Evolutionary conservation across 257 asterid species (phyloP), one percentile per base, ranked within the genome.

Genomic region (Fraxinus quadrangulata): DNA sequence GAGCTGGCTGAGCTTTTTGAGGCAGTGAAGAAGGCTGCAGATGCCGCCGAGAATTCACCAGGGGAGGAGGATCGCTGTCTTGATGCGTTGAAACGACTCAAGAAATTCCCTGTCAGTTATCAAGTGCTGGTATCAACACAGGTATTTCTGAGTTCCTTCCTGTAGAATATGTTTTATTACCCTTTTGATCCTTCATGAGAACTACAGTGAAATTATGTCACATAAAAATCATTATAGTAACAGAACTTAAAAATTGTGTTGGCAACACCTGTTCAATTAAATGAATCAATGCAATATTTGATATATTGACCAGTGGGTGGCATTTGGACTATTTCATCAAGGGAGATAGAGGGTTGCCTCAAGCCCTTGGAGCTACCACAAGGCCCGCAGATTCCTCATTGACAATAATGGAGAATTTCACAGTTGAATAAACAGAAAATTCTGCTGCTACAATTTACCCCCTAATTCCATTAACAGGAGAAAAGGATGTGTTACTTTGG

Each of bases 81-180:
- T 14, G 94, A 95, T 69, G 93, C 88, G 4, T 86, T 95, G 42
- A 89, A 84, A 72, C 87, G 49, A 75, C 98, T 95, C 75, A 92
- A 90, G 88, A 82, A 85, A 76, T 91, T 93, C 81, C 99, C 97
- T 34, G 94, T 94, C 61, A 92, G 83, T 84, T 94, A 94, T 84
- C 90, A 92, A 54, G 88, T 94, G 81, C 94, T 94, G 40, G 97
- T 94, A 42, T 92, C 98, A 71, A 88, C 97, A 17, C 97, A 92
- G 97, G 99, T 92, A 74, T 26, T 40, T 11, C 75, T 65, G 28
- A 23, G 31, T 59, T 77, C 67, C 39, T 78, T 21, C 14, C 56
- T 0, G 56, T 45, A 13, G 6, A 42, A 42, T 42, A 3, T 47
- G 17, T 19, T 14, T 78, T 39, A 33, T 73, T 26, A 67, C 59